Evolutionary conservation across 768 basidiomycete species (phyloP).

Genomic region (Podaxis carcinomalis): DNA sequence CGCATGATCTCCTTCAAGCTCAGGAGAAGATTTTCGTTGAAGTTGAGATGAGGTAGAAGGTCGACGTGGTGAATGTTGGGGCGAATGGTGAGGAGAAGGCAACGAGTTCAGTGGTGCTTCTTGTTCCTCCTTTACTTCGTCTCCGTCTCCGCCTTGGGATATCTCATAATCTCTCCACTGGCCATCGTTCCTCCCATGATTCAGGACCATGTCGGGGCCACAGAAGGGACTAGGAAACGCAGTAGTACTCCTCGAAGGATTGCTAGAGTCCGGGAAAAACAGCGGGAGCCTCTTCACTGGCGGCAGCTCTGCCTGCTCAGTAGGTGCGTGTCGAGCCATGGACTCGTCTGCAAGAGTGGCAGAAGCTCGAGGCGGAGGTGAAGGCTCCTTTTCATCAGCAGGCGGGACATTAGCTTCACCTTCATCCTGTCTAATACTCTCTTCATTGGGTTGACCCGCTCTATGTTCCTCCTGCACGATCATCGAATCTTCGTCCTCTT

Average conservation of each 20-base stretch:
- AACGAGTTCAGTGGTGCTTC: neutral
- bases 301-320: neutral
- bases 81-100: neutral
- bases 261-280: neutral
- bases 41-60: neutral
- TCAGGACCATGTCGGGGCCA: neutral
- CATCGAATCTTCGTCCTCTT: neutral
- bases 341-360: neutral
- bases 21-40: neutral
- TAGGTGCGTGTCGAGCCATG: neutral
- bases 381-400: neutral
- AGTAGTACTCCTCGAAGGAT: neutral
- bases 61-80: neutral
- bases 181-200: neutral
- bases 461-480: neutral
- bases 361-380: neutral
- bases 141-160: too few species aligned
- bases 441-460: neutral
- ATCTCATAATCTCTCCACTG: neutral
- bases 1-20: neutral
- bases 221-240: neutral
- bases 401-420: neutral
- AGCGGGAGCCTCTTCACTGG: neutral
- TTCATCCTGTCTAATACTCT: neutral
- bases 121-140: neutral